These are phyloP conservation scores for Histomonas meleagridis DNA, from an alignment of 208 protist species.

Conservation along the genomic window DNA sequence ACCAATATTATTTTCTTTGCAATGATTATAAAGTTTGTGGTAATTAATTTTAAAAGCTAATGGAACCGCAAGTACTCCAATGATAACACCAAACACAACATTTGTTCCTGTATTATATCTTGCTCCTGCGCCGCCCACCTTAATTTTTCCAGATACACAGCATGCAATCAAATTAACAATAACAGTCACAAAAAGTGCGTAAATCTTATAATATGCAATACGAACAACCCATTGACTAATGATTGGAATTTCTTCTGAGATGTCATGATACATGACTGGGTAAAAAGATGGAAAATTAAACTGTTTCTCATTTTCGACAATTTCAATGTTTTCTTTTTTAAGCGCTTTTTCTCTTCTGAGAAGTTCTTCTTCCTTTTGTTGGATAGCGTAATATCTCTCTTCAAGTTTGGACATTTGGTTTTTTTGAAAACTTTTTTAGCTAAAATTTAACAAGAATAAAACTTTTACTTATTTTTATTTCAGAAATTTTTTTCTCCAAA, in stretches of 20 bases:
- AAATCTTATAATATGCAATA: too few relatives aligned
- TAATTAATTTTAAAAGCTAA: constrained; percentile 26
- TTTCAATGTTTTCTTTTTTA: background rate
- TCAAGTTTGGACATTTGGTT: too few relatives aligned
- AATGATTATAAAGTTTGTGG: background rate
- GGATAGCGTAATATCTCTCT: too few relatives aligned
- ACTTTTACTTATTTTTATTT: too few relatives aligned
- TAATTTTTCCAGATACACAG: background rate
- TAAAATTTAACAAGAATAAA: too few relatives aligned
- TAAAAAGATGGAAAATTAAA: background rate
- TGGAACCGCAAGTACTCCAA: background rate
- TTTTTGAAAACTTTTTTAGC: too few relatives aligned
- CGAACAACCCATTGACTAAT: too few relatives aligned
- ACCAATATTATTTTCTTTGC: background rate
- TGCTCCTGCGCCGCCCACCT: too few relatives aligned
- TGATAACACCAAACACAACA: background rate
- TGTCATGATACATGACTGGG: background rate
- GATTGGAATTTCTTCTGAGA: background rate
- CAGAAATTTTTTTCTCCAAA: too few relatives aligned
- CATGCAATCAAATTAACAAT: background rate
- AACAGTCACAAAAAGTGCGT: background rate
- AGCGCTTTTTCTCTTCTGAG: background rate
- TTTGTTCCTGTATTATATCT: background rate
- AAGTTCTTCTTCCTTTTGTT: background rate
- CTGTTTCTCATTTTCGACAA: too few relatives aligned